phyloP scores from a whole-genome alignment of 2,329 filamentous ascomycete species.

The Didymella pinodella region DNA sequence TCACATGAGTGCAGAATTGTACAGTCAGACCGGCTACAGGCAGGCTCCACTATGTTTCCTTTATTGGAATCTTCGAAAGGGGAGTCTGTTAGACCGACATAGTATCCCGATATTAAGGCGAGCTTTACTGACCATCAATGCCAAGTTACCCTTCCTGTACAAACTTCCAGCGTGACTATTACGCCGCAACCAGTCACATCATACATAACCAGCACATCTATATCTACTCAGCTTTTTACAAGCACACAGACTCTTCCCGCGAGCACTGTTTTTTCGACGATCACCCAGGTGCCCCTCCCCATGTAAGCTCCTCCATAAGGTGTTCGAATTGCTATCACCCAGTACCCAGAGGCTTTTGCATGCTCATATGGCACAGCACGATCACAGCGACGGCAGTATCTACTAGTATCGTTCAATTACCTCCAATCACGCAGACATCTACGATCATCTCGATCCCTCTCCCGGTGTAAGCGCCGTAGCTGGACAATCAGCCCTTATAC shows the following conservation, averaged over 20 bases:
- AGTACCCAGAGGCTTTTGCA: not conserved
- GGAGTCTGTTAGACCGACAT: no score
- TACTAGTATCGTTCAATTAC: not conserved
- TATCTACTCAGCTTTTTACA: not conserved
- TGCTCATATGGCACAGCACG: not conserved
- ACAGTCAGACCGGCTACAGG: no score
- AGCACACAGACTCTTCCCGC: slow-evolving; percentile 3
- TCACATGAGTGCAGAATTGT: no score
- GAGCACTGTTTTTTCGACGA: not conserved
- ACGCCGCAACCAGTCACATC: not conserved
- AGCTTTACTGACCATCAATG: not conserved
- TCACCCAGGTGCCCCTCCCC: not conserved
- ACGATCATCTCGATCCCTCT: not conserved
- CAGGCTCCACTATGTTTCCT: not conserved
- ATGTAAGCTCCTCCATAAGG: not conserved
- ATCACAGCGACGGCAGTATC: not conserved
- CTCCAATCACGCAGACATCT: not conserved
- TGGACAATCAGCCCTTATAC: no score
- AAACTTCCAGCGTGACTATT: not conserved
- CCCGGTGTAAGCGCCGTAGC: not conserved
- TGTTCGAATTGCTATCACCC: not conserved
- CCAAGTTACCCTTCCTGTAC: slow-evolving; percentile 6
- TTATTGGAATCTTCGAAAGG: not conserved
- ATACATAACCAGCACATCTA: slow-evolving; percentile 1
- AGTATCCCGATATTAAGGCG: not conserved